Evolutionary conservation across 2,329 filamentous ascomycete genomes (phyloP).

Genomic region (Leptosphaerulina australis): DNA sequence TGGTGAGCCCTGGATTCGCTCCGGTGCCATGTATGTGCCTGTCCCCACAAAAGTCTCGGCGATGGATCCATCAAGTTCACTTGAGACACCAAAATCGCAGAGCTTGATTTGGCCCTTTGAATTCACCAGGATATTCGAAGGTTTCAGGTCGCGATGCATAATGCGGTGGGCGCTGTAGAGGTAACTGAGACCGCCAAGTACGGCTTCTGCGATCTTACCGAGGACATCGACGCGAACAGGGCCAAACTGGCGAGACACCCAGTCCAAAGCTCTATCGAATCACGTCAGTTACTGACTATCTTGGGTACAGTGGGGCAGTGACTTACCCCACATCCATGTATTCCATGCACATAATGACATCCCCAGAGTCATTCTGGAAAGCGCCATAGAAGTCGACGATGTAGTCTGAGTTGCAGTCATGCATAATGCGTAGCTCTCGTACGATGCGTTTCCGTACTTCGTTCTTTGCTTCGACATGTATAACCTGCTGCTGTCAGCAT

Average conservation of each 20-base stretch:
- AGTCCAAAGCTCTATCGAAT: slow-evolving; percentile 76
- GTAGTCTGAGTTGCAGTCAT: slow-evolving; percentile 94
- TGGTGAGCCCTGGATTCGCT: slow-evolving; percentile 94
- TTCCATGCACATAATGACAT: slow-evolving; percentile 99
- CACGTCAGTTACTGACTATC: slow-evolving; percentile 21
- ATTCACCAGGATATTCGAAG: slow-evolving; percentile 96
- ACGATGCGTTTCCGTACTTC: slow-evolving; percentile 97
- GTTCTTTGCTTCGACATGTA: slow-evolving; percentile 97
- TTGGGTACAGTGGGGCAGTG: slow-evolving; percentile 24
- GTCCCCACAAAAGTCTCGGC: slow-evolving; percentile 98
- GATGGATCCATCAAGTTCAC: slow-evolving; percentile 95
- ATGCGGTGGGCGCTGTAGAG: slow-evolving; percentile 95
- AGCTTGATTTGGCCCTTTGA: slow-evolving; percentile 94
- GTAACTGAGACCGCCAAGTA: slow-evolving; percentile 90
- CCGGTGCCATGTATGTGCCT: slow-evolving; percentile 98
- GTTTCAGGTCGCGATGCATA: slow-evolving; percentile 99
- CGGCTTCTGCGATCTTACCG: slow-evolving; percentile 96
- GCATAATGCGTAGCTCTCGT: slow-evolving; percentile 96
- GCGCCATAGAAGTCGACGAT: slow-evolving; percentile 98
- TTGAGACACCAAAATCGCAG: slow-evolving; percentile 98
- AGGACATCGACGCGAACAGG: slow-evolving; percentile 94
- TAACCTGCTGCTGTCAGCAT: slow-evolving; percentile 67
- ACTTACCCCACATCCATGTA: slow-evolving; percentile 98
- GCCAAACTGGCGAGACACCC: slow-evolving; percentile 92
- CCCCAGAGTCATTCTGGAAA: slow-evolving; percentile 93